Conservation (phyloP, 176 grass and related monocot genomes). For the Calamus simplicifolius region DNA sequence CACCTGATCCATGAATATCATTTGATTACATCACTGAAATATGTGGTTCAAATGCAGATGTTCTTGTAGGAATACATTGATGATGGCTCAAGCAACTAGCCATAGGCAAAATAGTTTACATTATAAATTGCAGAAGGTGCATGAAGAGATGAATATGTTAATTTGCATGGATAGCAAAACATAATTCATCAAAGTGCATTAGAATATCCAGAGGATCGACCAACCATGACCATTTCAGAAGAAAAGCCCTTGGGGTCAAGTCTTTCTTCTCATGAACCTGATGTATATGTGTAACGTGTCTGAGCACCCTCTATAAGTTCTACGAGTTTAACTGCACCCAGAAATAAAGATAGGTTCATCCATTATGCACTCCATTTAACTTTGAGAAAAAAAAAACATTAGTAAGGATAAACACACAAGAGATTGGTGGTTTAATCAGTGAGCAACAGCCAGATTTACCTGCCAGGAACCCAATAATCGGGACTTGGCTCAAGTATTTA, state of each 20-base stretch:
- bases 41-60: too few species aligned
- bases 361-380: too few species aligned
- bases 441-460: slow-evolving; percentile 19
- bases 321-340: slow-evolving; percentile 59
- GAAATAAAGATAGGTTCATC: slow-evolving; percentile 6
- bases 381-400: too few species aligned
- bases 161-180: neutral
- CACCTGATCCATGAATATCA: too few species aligned
- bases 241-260: neutral
- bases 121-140: too few species aligned
- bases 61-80: too few species aligned
- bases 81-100: too few species aligned
- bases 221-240: neutral
- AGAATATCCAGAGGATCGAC: neutral
- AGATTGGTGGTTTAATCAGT: neutral
- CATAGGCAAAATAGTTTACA: too few species aligned
- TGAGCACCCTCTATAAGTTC: slow-evolving; percentile 84
- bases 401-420: too few species aligned
- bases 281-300: slow-evolving; percentile 85
- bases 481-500: slow-evolving; percentile 49
- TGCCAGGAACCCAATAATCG: slow-evolving; percentile 70
- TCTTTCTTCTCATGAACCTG: slow-evolving; percentile 52
- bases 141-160: neutral
- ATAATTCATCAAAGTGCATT: neutral
- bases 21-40: too few species aligned